Evolutionary conservation across 2,329 filamentous ascomycete species (phyloP).

Genomic region (Aspergillus japonicus): DNA sequence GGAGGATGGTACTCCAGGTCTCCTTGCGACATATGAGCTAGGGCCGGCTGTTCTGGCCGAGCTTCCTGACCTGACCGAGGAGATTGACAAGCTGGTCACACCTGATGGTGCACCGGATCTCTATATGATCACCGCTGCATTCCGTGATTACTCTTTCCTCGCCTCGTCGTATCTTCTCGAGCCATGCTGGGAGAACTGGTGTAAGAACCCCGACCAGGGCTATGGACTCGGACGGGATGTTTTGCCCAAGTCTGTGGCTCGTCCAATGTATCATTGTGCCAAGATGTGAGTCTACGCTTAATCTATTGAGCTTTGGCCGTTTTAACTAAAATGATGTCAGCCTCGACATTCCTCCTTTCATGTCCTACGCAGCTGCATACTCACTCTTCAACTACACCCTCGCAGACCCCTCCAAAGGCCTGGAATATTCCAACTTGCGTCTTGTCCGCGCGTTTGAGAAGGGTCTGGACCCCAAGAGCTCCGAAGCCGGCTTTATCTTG

Average conservation of each 20-base stretch:
- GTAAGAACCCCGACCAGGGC: conserved; percentile 57
- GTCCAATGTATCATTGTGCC: conserved; percentile 79
- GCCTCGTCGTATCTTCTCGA: conserved; percentile 87
- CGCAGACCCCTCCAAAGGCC: conserved; percentile 54
- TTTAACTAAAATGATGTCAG: conserved; percentile 34
- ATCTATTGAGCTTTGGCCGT: neutral
- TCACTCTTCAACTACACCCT: conserved; percentile 63
- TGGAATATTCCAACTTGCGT: conserved; percentile 65
- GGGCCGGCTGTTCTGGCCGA: conserved; percentile 71
- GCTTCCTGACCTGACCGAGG: conserved; percentile 72
- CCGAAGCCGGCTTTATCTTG: conserved; percentile 93
- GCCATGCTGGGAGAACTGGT: conserved; percentile 77
- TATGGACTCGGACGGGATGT: conserved; percentile 76
- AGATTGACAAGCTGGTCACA: conserved; percentile 65
- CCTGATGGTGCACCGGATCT: conserved; percentile 62
- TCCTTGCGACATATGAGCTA: conserved; percentile 71
- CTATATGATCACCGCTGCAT: conserved; percentile 78
- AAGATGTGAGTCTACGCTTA: conserved; percentile 66
- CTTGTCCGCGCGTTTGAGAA: conserved; percentile 89
- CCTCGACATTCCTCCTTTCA: conserved; percentile 81
- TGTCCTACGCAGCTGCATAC: conserved; percentile 73
- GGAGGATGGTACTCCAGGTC: conserved; percentile 68
- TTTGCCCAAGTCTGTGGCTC: conserved; percentile 71
- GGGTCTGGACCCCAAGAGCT: conserved; percentile 80
- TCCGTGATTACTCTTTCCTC: conserved; percentile 88